phyloP scores from a whole-genome alignment of 176 grass and related monocot species.

The Paspalum vaginatum region DNA sequence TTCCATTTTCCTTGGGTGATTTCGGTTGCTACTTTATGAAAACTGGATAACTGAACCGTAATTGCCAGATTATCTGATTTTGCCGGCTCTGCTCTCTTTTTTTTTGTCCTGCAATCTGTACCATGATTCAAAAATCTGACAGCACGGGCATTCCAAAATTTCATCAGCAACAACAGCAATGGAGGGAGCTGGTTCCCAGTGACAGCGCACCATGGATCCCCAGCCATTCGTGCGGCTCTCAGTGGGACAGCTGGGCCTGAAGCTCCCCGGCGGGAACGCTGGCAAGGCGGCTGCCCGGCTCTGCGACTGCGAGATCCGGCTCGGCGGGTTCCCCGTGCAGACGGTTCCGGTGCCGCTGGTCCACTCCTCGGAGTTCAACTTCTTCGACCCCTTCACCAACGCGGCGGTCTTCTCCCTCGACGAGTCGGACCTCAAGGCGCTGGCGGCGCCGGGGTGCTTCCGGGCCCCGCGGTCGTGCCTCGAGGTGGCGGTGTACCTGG shows the following conservation, averaged over 20 bases:
- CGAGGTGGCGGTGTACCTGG: constrained; percentile 60
- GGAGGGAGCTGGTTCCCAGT: constrained; percentile 7
- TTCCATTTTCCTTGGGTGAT: too few species aligned
- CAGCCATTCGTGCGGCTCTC: constrained; percentile 63
- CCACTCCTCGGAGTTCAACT: constrained; percentile 50
- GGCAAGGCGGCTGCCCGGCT: constrained; percentile 39
- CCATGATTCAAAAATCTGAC: constrained; percentile 3
- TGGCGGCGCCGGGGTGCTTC: constrained; percentile 55
- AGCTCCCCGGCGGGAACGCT: constrained; percentile 35
- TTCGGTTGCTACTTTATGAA: too few species aligned
- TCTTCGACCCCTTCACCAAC: constrained; percentile 53
- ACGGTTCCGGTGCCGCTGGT: constrained; percentile 51
- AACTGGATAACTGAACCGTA: too few species aligned
- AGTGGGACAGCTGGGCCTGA: constrained; percentile 71
- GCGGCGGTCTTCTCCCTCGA: constrained; percentile 78
- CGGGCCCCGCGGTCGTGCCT: constrained; percentile 41
- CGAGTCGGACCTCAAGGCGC: constrained; percentile 58
- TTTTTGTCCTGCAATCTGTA: neutral
- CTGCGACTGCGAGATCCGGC: constrained; percentile 68
- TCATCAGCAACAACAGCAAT: constrained; percentile 36
- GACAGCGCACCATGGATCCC: constrained; percentile 64
- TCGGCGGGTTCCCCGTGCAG: constrained; percentile 67
- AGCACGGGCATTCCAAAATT: neutral
- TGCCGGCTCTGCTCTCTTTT: neutral
- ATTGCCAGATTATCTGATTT: too few species aligned